Conservation (phyloP, 2,329 filamentous ascomycete genomes). For the Fusarium verrucosum region DNA sequence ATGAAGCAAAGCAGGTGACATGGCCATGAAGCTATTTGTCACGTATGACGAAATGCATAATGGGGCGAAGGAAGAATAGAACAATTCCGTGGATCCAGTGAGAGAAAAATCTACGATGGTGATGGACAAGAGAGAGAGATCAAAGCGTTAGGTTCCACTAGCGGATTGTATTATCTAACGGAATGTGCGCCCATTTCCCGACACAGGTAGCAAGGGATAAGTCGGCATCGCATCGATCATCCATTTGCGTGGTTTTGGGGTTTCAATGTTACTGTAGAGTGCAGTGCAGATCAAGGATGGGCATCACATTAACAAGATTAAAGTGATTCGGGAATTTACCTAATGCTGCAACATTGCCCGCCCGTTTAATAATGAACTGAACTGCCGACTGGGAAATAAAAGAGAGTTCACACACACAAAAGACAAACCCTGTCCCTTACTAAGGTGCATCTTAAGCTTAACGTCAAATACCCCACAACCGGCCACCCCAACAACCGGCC, state of each 20-base stretch:
- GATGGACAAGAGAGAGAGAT: conserved; percentile 16
- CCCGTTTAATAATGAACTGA: not conserved
- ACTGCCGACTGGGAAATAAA: not conserved
- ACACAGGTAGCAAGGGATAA: conserved; percentile 33
- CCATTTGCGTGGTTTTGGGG: conserved; percentile 17
- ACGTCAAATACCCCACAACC: too few relatives aligned
- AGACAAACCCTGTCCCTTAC: conserved; percentile 38
- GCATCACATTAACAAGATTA: not conserved
- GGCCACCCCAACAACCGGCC: too few relatives aligned
- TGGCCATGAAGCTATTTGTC: conserved; percentile 35
- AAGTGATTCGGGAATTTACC: not conserved
- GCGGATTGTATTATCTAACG: conserved; percentile 44
- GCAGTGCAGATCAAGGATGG: not conserved
- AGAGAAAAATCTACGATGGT: not conserved
- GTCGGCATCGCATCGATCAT: conserved; percentile 37
- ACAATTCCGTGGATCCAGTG: conserved; percentile 21
- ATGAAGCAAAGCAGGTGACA: conserved; percentile 2
- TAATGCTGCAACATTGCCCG: not conserved
- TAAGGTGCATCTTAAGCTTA: conserved; percentile 41
- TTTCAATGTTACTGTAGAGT: not conserved
- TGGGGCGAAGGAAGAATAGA: conserved; percentile 30
- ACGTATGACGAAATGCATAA: conserved; percentile 31
- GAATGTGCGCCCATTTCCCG: conserved; percentile 43
- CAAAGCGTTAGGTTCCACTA: conserved; percentile 33
- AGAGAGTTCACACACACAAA: conserved; percentile 7